Percentiles rank a stretch among this genome's conserved stretches.
These are phyloP conservation scores for Thalassiosira ordinaria DNA, from an alignment of 352 stramenopile genomes.

Conservation along the genomic window DNA sequence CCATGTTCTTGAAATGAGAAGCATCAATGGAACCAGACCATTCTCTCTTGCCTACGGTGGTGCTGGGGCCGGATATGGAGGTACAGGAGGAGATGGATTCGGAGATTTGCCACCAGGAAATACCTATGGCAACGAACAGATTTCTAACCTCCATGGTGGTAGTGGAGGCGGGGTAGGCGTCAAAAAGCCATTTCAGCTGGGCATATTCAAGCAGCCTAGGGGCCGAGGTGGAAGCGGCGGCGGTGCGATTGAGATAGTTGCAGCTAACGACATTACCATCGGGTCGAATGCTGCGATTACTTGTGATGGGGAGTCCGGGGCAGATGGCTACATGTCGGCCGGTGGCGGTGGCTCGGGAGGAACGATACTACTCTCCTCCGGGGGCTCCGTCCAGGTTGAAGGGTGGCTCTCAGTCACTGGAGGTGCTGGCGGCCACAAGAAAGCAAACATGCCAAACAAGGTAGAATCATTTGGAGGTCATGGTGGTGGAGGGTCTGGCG, in stretches of 20 bases:
- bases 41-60: constrained; percentile 93
- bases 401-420: constrained; percentile 87
- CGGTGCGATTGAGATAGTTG: constrained; percentile 89
- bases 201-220: constrained; percentile 52
- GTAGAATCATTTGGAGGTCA: constrained; percentile 46
- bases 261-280: constrained; percentile 93
- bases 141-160: constrained; percentile 90
- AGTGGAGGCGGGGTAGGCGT: constrained; percentile 91
- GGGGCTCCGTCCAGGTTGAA: constrained; percentile 73
- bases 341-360: constrained; percentile 86
- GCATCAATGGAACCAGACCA: constrained; percentile 82
- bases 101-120: constrained; percentile 38
- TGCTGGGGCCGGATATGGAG: constrained; percentile 73
- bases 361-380: constrained; percentile 80
- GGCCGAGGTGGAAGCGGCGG: constrained; percentile 91
- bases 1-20: constrained; percentile 57
- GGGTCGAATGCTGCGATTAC: constrained; percentile 86
- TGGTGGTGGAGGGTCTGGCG: constrained; percentile 82
- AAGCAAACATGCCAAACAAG: constrained; percentile 20
- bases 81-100: constrained; percentile 81
- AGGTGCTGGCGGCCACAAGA: constrained; percentile 86
- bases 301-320: constrained; percentile 85
- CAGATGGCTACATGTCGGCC: constrained; percentile 63
- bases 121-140: constrained; percentile 68
- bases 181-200: constrained; percentile 85